Conservation (phyloP, 768 basidiomycete genomes). For the Mycena maculata region DNA sequence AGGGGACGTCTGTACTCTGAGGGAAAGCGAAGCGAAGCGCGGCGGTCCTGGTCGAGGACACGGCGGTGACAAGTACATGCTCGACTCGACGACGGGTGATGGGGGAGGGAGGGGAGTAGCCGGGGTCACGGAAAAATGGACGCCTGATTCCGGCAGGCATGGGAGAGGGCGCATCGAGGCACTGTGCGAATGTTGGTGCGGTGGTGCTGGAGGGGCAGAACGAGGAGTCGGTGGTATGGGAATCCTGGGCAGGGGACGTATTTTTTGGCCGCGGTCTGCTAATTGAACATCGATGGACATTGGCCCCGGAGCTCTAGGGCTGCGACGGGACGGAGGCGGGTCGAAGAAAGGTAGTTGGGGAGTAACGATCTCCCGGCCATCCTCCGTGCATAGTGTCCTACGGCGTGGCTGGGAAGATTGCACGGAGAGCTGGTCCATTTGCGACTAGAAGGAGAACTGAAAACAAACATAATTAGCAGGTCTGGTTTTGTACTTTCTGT, state of each 20-base stretch:
- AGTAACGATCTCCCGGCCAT: conserved; percentile 16
- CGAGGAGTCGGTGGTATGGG: conserved; percentile 25
- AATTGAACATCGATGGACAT: conserved; percentile 30
- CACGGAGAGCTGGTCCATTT: not conserved
- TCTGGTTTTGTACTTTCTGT: no score
- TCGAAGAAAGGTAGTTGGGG: conserved; percentile 19
- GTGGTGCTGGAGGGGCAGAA: conserved; percentile 24
- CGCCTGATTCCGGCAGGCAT: conserved; percentile 22
- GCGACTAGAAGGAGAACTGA: not conserved
- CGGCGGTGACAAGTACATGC: not conserved
- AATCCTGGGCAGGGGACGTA: conserved; percentile 28
- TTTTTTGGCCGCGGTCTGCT: conserved; percentile 21
- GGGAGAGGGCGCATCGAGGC: conserved; percentile 27
- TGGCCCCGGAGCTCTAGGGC: not conserved
- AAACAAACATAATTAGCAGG: not conserved
- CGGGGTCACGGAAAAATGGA: conserved; percentile 11
- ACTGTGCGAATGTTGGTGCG: conserved; percentile 3
- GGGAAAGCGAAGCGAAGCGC: conserved; percentile 21
- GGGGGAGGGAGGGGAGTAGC: conserved; percentile 24
- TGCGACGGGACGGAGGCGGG: not conserved
- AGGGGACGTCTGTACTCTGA: conserved; percentile 15
- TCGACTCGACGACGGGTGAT: conserved; percentile 8
- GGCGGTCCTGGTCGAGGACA: conserved; percentile 9
- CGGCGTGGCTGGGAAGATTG: not conserved
- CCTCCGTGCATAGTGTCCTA: conserved; percentile 15